phyloP scores from a whole-genome alignment of 345 rosid genomes.

The Brassica carinata region DNA sequence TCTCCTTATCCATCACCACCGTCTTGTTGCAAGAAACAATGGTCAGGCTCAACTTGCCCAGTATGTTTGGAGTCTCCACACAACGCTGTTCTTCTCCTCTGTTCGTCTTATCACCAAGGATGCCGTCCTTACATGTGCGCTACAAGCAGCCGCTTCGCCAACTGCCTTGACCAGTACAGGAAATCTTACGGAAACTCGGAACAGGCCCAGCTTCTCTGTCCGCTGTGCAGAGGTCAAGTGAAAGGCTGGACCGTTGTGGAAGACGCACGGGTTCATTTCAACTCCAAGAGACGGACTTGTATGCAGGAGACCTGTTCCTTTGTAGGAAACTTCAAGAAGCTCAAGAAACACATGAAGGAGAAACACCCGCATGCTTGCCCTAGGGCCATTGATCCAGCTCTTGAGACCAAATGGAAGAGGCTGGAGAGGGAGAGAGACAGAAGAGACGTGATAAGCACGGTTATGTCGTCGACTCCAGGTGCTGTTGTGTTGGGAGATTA shows the following conservation, averaged over 20 bases:
- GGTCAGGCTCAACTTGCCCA: slow-evolving; percentile 66
- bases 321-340: slow-evolving; percentile 61
- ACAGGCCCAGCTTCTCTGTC: slow-evolving; percentile 76
- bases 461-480: slow-evolving; percentile 77
- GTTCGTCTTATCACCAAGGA: slow-evolving; percentile 83
- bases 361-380: slow-evolving; percentile 81
- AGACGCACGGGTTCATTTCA: slow-evolving; percentile 64
- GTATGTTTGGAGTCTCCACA: slow-evolving; percentile 87
- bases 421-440: slow-evolving; percentile 69
- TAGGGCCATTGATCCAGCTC: slow-evolving; percentile 72
- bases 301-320: slow-evolving; percentile 78
- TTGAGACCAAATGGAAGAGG: slow-evolving; percentile 76
- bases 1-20: slow-evolving; percentile 48
- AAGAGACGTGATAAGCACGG: slow-evolving; percentile 70
- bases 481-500: slow-evolving; percentile 85
- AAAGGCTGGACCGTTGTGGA: slow-evolving; percentile 94
- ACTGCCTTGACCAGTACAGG: slow-evolving; percentile 85
- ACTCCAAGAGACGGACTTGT: slow-evolving; percentile 69
- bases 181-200: slow-evolving; percentile 63
- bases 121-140: slow-evolving; percentile 97
- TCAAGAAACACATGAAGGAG: slow-evolving; percentile 74
- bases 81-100: slow-evolving; percentile 81
- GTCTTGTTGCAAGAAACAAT: slow-evolving; percentile 55
- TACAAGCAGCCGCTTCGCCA: slow-evolving; percentile 75
- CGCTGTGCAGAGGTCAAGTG: slow-evolving; percentile 86